Evolutionary conservation across 2,329 filamentous ascomycete species (phyloP).

Genomic region (Aspergillus floridensis): DNA sequence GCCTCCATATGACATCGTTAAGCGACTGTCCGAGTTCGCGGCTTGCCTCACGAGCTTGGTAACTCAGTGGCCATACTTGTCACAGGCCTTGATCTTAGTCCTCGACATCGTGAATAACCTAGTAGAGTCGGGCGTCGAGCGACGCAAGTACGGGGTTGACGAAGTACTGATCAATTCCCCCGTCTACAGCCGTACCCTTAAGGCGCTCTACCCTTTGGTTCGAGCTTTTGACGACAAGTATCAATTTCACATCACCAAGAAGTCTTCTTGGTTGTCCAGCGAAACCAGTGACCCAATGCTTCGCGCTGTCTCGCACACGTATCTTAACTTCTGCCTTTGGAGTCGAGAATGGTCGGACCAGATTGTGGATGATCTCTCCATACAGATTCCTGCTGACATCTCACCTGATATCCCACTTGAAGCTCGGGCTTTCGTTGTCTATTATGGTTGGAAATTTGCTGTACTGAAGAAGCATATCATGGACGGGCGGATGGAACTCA

Average conservation of each 20-base stretch:
- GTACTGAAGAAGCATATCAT: conserved; percentile 69
- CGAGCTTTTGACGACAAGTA: conserved; percentile 36
- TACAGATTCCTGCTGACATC: conserved; percentile 32
- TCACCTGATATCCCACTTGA: conserved; percentile 27
- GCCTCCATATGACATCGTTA: conserved; percentile 26
- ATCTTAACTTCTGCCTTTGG: conserved; percentile 30
- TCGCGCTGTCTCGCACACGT: conserved; percentile 31
- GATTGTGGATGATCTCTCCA: conserved; percentile 37
- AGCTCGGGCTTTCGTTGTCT: conserved; percentile 36
- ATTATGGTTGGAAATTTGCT: conserved; percentile 65
- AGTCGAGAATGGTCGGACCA: conserved; percentile 32
- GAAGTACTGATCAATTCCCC: conserved; percentile 21
- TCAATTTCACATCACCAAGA: conserved; percentile 42
- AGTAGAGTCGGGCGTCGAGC: conserved; percentile 31
- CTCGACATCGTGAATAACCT: conserved; percentile 28
- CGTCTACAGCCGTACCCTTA: conserved; percentile 18
- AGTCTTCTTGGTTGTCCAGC: conserved; percentile 42
- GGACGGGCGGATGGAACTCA: conserved; percentile 86
- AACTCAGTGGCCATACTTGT: conserved; percentile 29
- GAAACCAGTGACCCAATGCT: conserved; percentile 42
- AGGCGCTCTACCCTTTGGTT: conserved; percentile 29
- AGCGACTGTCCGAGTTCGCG: conserved; percentile 30
- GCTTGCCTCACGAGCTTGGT: conserved; percentile 29
- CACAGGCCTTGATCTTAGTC: conserved; percentile 21
- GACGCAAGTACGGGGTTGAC: conserved; percentile 21